Evolutionary conservation across 2,329 filamentous ascomycete species (phyloP).

Genomic region (Aspergillus proliferans): DNA sequence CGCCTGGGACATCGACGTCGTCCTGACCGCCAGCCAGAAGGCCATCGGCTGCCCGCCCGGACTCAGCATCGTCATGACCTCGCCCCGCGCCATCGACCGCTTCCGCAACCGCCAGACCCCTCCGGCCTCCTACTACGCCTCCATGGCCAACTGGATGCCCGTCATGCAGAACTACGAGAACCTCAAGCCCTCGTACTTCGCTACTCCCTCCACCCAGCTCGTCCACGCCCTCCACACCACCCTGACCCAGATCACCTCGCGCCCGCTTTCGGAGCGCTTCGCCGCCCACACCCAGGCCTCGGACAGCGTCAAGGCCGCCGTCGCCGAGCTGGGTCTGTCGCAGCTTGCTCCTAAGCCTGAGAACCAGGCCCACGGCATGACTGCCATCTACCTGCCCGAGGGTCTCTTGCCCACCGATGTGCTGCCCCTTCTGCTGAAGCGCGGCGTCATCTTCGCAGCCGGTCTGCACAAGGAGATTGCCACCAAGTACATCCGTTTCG

Average conservation of each 20-base stretch:
- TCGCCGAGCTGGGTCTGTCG: constrained; percentile 74
- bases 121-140: constrained; percentile 86
- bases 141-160: constrained; percentile 94
- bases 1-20: constrained; percentile 85
- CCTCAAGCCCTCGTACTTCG: constrained; percentile 96
- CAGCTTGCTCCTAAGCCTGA: constrained; percentile 79
- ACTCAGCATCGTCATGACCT: constrained; percentile 89
- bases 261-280: constrained; percentile 75
- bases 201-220: constrained; percentile 89
- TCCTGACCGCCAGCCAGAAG: constrained; percentile 93
- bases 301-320: constrained; percentile 76
- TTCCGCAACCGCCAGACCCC: constrained; percentile 76
- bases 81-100: constrained; percentile 73
- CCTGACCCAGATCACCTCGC: constrained; percentile 75
- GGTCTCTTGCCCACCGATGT: constrained; percentile 73
- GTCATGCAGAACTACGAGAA: constrained; percentile 99
- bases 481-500: constrained; percentile 87
- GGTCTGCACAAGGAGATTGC: constrained; percentile 95
- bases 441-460: constrained; percentile 88
- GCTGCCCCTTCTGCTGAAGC: constrained; percentile 75
- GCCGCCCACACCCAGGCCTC: constrained; percentile 72
- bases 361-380: constrained; percentile 96
- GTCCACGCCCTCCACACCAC: constrained; percentile 88
- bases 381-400: constrained; percentile 90
- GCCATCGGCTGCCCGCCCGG: constrained; percentile 93